These are phyloP conservation scores for Prunus davidiana DNA, from an alignment of 306 rosid species.

Conservation along the genomic window DNA sequence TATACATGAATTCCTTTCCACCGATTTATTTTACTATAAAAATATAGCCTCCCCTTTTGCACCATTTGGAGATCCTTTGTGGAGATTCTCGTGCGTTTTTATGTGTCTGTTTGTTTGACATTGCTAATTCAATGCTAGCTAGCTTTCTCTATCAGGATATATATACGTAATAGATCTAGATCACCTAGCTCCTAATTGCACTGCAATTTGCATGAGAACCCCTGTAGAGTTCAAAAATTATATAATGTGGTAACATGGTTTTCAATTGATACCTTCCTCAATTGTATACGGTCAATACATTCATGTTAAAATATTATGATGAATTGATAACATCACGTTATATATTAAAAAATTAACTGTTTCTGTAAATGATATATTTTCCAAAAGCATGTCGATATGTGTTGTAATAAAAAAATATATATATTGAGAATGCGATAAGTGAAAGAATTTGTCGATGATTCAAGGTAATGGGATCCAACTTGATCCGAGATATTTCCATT, in stretches of 20 bases:
- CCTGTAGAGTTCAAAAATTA: too few relatives aligned
- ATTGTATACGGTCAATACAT: too few relatives aligned
- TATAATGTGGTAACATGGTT: too few relatives aligned
- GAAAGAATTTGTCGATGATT: conserved; percentile 33
- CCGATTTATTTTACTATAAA: conserved; percentile 24
- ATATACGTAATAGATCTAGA: neutral
- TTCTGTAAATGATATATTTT: too few relatives aligned
- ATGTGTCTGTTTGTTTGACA: neutral
- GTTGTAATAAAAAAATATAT: too few relatives aligned
- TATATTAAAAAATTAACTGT: too few relatives aligned
- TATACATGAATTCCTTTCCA: neutral
- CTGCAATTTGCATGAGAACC: too few relatives aligned
- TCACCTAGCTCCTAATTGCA: neutral
- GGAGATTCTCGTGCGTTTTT: neutral
- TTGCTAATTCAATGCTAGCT: neutral
- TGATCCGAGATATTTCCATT: conserved; percentile 21
- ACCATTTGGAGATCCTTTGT: conserved; percentile 14
- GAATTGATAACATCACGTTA: too few relatives aligned
- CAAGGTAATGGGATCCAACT: conserved; percentile 30
- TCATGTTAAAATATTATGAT: too few relatives aligned
- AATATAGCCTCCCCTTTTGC: conserved; percentile 25
- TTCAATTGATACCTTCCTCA: too few relatives aligned
- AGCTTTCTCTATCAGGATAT: neutral
- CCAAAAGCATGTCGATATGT: too few relatives aligned
- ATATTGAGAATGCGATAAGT: neutral